Conservation (phyloP, 2,329 filamentous ascomycete species). For the Fusarium camptoceras region DNA sequence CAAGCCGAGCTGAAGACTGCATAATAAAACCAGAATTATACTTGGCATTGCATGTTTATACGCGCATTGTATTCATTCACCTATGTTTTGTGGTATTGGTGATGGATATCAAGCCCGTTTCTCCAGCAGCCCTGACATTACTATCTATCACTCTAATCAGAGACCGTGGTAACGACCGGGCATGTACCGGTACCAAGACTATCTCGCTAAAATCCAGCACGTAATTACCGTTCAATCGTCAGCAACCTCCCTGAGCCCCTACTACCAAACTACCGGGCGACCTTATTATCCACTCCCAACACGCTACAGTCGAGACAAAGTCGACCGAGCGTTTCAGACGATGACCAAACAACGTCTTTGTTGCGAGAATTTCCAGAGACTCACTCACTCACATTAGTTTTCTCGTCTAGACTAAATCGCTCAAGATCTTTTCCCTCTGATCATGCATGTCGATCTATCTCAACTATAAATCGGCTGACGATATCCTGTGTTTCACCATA, state of each 20-base stretch:
- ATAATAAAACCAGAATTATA: neutral
- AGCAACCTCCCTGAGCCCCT: neutral
- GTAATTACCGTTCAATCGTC: constrained; percentile 12
- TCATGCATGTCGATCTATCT: neutral
- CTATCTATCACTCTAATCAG: neutral
- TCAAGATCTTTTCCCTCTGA: neutral
- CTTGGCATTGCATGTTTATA: neutral
- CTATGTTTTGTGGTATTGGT: neutral
- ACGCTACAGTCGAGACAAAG: constrained; percentile 15
- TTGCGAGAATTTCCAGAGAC: neutral
- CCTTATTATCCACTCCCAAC: constrained; percentile 7
- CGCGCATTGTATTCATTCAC: neutral
- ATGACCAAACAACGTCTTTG: constrained; percentile 21
- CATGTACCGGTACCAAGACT: constrained; percentile 2
- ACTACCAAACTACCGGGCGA: constrained; percentile 23
- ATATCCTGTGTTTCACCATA: constrained; percentile 30
- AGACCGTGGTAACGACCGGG: neutral
- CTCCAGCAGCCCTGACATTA: constrained; percentile 5
- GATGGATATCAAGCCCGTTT: constrained; percentile 6
- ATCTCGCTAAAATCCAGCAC: constrained; percentile 1
- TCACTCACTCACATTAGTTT: neutral
- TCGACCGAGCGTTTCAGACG: constrained; percentile 39
- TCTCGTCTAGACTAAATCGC: constrained; percentile 14
- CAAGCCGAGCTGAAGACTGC: constrained; percentile 8
- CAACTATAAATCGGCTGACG: neutral